Percentiles rank a stretch among this genome's conserved stretches.
Conservation (phyloP, 2,329 filamentous ascomycete genomes). For the Onygenales sp. region DNA sequence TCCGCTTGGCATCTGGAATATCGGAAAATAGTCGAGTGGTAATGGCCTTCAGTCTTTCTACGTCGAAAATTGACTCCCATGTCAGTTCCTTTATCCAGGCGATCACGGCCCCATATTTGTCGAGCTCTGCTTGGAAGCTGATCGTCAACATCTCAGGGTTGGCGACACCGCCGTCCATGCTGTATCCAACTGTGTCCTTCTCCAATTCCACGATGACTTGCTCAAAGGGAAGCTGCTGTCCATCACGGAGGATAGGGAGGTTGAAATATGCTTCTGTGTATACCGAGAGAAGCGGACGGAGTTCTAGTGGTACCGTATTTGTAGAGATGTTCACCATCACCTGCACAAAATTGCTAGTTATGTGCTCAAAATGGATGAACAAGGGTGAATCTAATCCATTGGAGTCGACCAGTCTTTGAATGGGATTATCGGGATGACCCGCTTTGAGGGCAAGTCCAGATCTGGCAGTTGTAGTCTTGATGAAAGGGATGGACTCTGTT, state of each 20-base stretch:
- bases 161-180: conserved; percentile 56
- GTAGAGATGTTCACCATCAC: conserved; percentile 75
- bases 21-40: conserved; percentile 80
- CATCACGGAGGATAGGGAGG: conserved; percentile 70
- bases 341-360: conserved; percentile 85
- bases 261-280: conserved; percentile 94
- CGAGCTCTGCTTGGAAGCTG: conserved; percentile 74
- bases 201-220: conserved; percentile 87
- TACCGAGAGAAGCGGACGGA: conserved; percentile 73
- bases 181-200: conserved; percentile 79
- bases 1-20: conserved; percentile 83
- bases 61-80: conserved; percentile 82
- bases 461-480: conserved; percentile 74
- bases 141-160: conserved; percentile 72
- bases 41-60: conserved; percentile 51
- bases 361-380: conserved; percentile 95
- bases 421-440: conserved; percentile 56
- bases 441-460: conserved; percentile 67
- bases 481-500: conserved; percentile 90
- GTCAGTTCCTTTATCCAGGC: conserved; percentile 78
- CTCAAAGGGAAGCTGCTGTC: conserved; percentile 74
- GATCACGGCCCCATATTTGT: conserved; percentile 76
- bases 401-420: conserved; percentile 67
- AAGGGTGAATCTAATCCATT: conserved; percentile 58
- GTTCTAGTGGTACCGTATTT: conserved; percentile 62